phyloP scores from a whole-genome alignment of 2,329 filamentous ascomycete species.

The Byssochlamys sp. region DNA sequence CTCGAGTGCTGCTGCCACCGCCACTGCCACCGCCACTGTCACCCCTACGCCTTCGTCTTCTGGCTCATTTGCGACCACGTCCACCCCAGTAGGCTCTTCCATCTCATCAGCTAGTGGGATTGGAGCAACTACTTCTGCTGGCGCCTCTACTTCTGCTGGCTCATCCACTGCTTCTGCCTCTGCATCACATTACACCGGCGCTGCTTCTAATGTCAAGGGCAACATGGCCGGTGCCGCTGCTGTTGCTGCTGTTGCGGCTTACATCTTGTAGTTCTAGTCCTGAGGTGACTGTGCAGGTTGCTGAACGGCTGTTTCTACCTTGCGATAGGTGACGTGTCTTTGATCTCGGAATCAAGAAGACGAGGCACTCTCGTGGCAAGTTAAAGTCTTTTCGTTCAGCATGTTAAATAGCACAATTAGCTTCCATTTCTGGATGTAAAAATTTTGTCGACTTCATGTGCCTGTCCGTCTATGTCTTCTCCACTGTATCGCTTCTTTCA shows the following conservation, averaged over 20 bases:
- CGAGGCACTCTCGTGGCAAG: not conserved
- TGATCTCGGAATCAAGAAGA: not conserved
- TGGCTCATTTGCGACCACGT: not conserved
- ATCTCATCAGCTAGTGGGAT: not conserved
- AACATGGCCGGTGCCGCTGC: not conserved
- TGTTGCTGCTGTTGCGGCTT: not conserved
- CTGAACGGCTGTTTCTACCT: not conserved
- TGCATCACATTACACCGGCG: not conserved
- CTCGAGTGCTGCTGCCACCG: not conserved
- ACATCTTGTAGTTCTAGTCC: not conserved
- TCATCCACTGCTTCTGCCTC: not conserved
- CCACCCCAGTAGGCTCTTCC: not conserved
- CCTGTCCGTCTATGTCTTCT: not conserved
- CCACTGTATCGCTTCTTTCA: not conserved
- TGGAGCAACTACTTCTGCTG: not conserved
- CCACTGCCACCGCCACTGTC: not conserved
- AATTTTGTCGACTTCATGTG: not conserved
- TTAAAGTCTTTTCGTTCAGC: not conserved
- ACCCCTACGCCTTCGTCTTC: not conserved
- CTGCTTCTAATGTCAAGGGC: not conserved
- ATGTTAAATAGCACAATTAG: too few species aligned
- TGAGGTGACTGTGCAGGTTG: not conserved
- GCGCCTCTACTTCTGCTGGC: not conserved
- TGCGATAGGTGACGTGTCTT: not conserved
- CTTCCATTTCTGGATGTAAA: not conserved